Base-by-base conservation (phyloP, 2,329 filamentous ascomycete species). In the Aspergillaceae sp. region DNA sequence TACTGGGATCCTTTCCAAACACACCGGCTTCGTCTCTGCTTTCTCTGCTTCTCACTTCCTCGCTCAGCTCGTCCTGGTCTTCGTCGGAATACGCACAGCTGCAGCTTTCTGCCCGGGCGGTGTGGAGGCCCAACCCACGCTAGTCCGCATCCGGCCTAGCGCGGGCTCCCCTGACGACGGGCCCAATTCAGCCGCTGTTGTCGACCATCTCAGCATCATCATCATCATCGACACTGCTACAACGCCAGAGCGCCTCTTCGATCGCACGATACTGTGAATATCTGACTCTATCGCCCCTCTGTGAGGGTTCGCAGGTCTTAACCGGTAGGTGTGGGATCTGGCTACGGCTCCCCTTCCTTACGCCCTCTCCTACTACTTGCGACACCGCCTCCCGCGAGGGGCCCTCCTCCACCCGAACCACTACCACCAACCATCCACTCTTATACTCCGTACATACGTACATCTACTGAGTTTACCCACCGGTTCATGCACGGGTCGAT, bases 321-420 rank as follows among this genome's bases (percentile, higher is more conserved):
- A 37, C 42, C 19, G 19, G 19, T 19, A 19, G 19, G 19, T 19
- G 19, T 19, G 19, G 19, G 19, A 19, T 19, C 19, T 19, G 19
- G 19, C 19, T 19, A 19, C 19, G 19, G 19, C 19, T 19, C 19
- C 19, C 19, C 19, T 19, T 19, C 19, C 19, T 19, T 19, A 19
- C 19, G 19, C 19, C 19, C 19, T 19, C 19, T 19, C 19, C 19
- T 19, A 10, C 41, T 27, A 30, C 49, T 58, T 61, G 59, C 61
- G 62, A 64, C 61, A 65, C 62, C 62, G 62, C 62, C 61, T 64
- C 61, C 38, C 50, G 51, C 54, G 56, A 56, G 53, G 52, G 56
- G 54, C 48, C 54, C 41, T 43, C 27, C 32, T 43, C 32, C 41
- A 34, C 19, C n/a, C 30, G 7, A 9, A 19, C 19, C 11, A 28